A percentile compares a stretch with the other conserved stretches of the same genome.
phyloP scores from a whole-genome alignment of 192 early-diverging fungal genomes.

The Dissophora globulifera region DNA sequence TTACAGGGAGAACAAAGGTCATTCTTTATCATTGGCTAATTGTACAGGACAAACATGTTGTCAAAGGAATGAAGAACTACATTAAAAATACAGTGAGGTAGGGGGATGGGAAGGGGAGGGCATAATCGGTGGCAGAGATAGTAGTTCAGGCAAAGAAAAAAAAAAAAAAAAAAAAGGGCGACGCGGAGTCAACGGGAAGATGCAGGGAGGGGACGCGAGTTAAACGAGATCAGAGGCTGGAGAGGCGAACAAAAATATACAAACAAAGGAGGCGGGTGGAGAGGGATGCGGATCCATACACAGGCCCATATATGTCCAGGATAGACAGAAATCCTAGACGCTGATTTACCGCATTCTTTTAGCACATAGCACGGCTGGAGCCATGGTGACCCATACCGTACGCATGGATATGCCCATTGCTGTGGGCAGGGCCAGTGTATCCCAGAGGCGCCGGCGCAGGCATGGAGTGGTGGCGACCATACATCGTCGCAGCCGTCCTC shows the following conservation, averaged over 20 bases:
- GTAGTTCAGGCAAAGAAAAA: background rate
- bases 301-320: too few species aligned
- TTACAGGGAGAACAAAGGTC: too few species aligned
- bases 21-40: slow-evolving; percentile 4
- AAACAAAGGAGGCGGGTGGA: too few species aligned
- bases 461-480: slow-evolving; percentile 40
- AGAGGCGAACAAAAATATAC: too few species aligned
- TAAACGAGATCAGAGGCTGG: background rate
- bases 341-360: slow-evolving; percentile 7
- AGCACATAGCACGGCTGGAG: slow-evolving; percentile 40
- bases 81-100: background rate
- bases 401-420: slow-evolving; percentile 9
- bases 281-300: too few species aligned
- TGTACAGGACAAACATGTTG: background rate
- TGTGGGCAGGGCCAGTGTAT: background rate
- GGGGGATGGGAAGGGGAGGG: background rate
- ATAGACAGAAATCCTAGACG: too few species aligned
- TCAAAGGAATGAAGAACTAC: background rate
- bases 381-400: slow-evolving; percentile 3
- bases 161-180: background rate
- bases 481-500: background rate
- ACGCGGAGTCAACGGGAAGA: background rate
- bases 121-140: too few species aligned
- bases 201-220: too few species aligned
- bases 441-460: background rate